phyloP scores from a whole-genome alignment of 176 grass and related monocot species.

The Thinopyrum elongatum region DNA sequence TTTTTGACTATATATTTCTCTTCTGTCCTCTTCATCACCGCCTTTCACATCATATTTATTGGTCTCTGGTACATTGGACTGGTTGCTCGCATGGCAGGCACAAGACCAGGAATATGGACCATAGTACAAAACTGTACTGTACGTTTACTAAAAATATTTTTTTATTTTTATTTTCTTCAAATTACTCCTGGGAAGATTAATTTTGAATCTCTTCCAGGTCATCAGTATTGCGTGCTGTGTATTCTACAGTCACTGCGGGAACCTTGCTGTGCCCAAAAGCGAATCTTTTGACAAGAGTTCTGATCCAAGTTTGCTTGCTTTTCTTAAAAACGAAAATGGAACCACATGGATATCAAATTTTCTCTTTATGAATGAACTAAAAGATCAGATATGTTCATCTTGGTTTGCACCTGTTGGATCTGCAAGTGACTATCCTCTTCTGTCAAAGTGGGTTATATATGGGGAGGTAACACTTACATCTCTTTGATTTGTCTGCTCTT shows the following conservation, averaged over 20 bases:
- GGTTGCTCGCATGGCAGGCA: slow-evolving; percentile 84
- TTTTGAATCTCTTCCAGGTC: slow-evolving; percentile 54
- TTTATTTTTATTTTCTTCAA: background rate
- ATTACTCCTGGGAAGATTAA: background rate
- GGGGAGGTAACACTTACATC: slow-evolving; percentile 62
- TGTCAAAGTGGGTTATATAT: slow-evolving; percentile 94
- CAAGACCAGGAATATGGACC: slow-evolving; percentile 78
- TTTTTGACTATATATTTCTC: slow-evolving; percentile 95
- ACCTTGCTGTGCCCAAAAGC: slow-evolving; percentile 69
- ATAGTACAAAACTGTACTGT: slow-evolving; percentile 91
- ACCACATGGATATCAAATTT: slow-evolving; percentile 82
- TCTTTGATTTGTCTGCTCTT: slow-evolving; percentile 21
- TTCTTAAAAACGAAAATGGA: slow-evolving; percentile 60
- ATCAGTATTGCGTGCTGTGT: slow-evolving; percentile 94
- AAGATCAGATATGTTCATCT: slow-evolving; percentile 95
- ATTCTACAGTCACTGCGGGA: slow-evolving; percentile 90
- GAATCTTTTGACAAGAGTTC: slow-evolving; percentile 53
- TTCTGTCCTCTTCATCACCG: slow-evolving; percentile 79
- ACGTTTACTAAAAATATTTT: slow-evolving; percentile 32
- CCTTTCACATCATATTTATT: slow-evolving; percentile 87
- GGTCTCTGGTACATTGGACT: slow-evolving; percentile 92
- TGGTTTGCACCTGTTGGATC: slow-evolving; percentile 95
- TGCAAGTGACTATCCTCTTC: slow-evolving; percentile 88
- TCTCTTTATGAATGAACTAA: slow-evolving; percentile 75
- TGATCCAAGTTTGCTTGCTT: slow-evolving; percentile 42